phyloP scores from a whole-genome alignment of 1,284 basidiomycete species.

The Ceratobasidium sp. region DNA sequence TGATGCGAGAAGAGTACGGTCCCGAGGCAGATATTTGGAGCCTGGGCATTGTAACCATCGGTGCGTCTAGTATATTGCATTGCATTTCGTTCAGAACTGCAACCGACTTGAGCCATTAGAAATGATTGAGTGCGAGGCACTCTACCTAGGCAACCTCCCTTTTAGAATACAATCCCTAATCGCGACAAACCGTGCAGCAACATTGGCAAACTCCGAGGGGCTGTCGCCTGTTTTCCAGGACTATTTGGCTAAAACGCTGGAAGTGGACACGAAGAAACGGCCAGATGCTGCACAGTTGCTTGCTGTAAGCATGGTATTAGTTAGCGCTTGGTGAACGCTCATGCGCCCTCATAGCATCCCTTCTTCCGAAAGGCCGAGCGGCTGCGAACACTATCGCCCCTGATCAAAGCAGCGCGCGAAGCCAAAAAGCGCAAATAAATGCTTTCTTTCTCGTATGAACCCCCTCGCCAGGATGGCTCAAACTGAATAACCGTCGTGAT shows the following conservation, averaged over 20 bases:
- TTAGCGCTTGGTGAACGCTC: background rate
- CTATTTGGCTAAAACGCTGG: constrained; percentile 90
- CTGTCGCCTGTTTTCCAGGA: constrained; percentile 89
- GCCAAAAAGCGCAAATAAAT: constrained; percentile 51
- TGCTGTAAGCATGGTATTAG: constrained; percentile 64
- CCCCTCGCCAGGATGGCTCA: background rate
- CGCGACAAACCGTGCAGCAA: constrained; percentile 98
- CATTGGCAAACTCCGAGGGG: constrained; percentile 95
- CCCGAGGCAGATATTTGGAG: constrained; percentile 99
- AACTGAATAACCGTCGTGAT: constrained; percentile 14
- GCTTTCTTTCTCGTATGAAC: background rate
- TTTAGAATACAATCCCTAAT: constrained; percentile 96
- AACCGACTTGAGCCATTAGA: constrained; percentile 64
- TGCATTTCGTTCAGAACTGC: background rate
- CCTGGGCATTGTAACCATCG: constrained; percentile 98
- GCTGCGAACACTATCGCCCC: constrained; percentile 84
- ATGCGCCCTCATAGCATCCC: constrained; percentile 68
- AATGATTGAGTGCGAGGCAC: constrained; percentile 99
- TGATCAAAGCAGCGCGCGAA: constrained; percentile 95
- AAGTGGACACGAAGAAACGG: constrained; percentile 94
- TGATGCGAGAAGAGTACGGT: constrained; percentile 98
- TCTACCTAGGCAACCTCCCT: constrained; percentile 97
- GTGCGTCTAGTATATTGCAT: constrained; percentile 60
- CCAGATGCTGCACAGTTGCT: constrained; percentile 89
- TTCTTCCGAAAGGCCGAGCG: constrained; percentile 92